phyloP scores from a whole-genome alignment of 257 asterid genomes.

The Nicotiana otophora region DNA sequence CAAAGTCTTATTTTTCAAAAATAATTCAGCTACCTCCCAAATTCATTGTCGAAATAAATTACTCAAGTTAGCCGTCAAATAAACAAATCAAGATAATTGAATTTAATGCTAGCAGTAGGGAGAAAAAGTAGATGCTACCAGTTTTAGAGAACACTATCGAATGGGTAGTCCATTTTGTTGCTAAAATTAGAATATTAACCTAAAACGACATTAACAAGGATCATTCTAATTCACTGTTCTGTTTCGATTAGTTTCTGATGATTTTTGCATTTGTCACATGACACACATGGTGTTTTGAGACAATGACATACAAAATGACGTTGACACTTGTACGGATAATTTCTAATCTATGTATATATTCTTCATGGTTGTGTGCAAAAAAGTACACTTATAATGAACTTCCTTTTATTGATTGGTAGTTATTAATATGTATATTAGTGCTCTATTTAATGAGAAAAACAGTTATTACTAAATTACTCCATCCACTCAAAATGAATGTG shows the following conservation, averaged over 20 bases:
- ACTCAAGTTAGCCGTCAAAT: no score
- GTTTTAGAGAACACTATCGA: background rate
- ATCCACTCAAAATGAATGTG: background rate
- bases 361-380: background rate
- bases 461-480: background rate
- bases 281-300: slow-evolving; percentile 3
- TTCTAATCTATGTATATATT: background rate
- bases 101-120: no score
- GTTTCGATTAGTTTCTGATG: background rate
- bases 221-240: background rate
- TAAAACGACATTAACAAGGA: background rate
- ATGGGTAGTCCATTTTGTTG: background rate
- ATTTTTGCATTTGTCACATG: background rate
- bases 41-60: no score
- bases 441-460: background rate
- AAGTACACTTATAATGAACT: background rate
- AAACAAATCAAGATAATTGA: no score
- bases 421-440: background rate
- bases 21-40: no score
- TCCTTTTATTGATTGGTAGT: background rate
- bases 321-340: background rate
- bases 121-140: no score
- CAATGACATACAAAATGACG: slow-evolving; percentile 14
- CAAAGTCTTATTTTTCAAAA: no score
- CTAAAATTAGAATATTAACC: background rate